Evolutionary conservation across 164 flowering plant genomes (phyloP).

Genomic region (Vitis rupestris): DNA sequence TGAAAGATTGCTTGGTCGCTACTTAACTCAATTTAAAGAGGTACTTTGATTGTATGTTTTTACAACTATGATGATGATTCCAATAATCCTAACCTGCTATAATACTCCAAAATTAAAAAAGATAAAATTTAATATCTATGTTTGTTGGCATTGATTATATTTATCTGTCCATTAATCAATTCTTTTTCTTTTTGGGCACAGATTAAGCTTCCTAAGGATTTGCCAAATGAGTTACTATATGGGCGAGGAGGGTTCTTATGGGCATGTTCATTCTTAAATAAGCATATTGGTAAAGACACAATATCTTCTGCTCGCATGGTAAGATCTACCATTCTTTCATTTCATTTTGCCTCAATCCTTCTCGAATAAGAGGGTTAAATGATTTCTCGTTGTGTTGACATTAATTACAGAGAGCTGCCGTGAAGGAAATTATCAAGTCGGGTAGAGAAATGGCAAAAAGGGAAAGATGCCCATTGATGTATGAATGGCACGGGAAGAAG

Average conservation of each 20-base stretch:
- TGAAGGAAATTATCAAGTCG: constrained; percentile 23
- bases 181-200: no score
- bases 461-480: constrained; percentile 32
- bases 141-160: no score
- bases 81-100: not conserved
- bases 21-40: constrained; percentile 57
- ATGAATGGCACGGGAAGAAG: constrained; percentile 40
- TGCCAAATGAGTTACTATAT: no score
- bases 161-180: no score
- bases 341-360: not conserved
- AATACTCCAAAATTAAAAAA: no score
- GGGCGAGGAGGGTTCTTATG: constrained; percentile 8
- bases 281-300: constrained; percentile 29
- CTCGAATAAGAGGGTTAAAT: no score
- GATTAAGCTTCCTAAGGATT: no score
- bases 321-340: not conserved
- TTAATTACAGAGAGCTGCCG: constrained; percentile 21
- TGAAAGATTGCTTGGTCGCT: constrained; percentile 32
- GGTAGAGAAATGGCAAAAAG: constrained; percentile 23
- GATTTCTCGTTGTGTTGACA: no score
- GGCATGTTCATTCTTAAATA: constrained; percentile 38
- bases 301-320: constrained; percentile 23
- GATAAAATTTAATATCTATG: no score
- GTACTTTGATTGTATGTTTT: constrained; percentile 20
- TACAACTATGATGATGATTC: not conserved